Conservation (phyloP, 768 basidiomycete species). For the Tylopilus vinaceipallidus region DNA sequence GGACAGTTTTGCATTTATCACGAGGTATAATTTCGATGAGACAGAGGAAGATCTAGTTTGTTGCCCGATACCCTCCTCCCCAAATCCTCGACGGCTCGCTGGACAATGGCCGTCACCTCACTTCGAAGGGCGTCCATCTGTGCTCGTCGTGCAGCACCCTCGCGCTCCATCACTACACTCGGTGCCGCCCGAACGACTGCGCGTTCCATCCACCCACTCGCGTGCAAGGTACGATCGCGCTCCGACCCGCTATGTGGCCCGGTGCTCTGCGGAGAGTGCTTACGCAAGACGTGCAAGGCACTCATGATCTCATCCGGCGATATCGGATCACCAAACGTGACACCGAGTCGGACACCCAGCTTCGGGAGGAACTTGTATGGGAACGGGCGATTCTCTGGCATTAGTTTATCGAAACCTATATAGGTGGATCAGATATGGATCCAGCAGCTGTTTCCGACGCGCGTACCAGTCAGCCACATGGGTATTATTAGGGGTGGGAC, state of each 20-base stretch:
- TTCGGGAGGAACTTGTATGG: slow-evolving; percentile 74
- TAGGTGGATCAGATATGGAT: neutral
- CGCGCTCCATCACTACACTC: slow-evolving; percentile 1
- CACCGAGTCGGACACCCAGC: slow-evolving; percentile 57
- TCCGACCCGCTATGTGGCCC: neutral
- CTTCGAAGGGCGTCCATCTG: slow-evolving; percentile 45
- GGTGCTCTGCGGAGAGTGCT: too few species aligned
- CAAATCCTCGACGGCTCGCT: slow-evolving; percentile 49
- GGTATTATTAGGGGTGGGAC: slow-evolving; percentile 81
- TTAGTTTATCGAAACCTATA: slow-evolving; percentile 78
- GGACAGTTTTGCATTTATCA: too few species aligned
- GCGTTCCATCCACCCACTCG: slow-evolving; percentile 15
- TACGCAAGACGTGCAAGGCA: slow-evolving; percentile 15
- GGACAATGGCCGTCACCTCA: slow-evolving; percentile 53
- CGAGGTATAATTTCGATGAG: too few species aligned
- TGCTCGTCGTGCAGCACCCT: slow-evolving; percentile 8
- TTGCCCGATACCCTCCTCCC: slow-evolving; percentile 50
- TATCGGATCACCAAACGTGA: slow-evolving; percentile 81
- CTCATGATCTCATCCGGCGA: slow-evolving; percentile 37
- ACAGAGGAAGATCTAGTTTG: slow-evolving; percentile 20
- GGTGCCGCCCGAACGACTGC: slow-evolving; percentile 1
- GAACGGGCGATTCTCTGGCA: slow-evolving; percentile 81
- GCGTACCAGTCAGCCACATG: slow-evolving; percentile 86
- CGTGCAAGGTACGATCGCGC: neutral
- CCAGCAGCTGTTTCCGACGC: neutral